phyloP scores from a whole-genome alignment of 371 early-diverging fungal genomes.

The Blakeslea trispora region DNA sequence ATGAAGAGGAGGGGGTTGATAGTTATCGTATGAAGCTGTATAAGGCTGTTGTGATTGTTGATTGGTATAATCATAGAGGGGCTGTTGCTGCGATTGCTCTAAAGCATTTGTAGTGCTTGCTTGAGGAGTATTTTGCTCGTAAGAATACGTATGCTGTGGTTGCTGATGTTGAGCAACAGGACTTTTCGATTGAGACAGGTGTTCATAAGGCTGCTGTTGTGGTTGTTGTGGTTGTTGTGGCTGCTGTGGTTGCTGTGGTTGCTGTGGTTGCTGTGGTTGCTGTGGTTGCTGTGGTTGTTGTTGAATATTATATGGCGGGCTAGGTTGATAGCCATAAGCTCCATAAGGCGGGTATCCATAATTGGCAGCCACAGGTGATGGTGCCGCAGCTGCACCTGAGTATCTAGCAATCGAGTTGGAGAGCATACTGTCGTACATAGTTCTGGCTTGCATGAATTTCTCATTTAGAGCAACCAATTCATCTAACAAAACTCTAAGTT shows the following conservation, averaged over 20 bases:
- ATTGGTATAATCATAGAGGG: constrained; percentile 9
- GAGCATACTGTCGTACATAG: constrained; percentile 55
- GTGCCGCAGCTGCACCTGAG: constrained; percentile 9
- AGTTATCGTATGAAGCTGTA: constrained; percentile 12
- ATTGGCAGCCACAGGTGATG: constrained; percentile 16
- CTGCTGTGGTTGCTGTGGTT: constrained; percentile 1
- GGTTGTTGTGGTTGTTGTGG: constrained; percentile 5
- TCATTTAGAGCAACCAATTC: constrained; percentile 57
- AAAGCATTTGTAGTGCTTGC: background rate
- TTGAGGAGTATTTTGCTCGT: constrained; percentile 1
- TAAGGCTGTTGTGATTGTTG: constrained; percentile 13
- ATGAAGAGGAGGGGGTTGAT: constrained; percentile 9
- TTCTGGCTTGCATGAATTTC: constrained; percentile 55
- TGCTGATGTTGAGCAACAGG: constrained; percentile 19
- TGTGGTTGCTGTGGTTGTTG: constrained; percentile 12
- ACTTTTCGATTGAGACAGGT: background rate
- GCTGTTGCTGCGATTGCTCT: constrained; percentile 27
- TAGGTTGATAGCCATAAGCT: constrained; percentile 12
- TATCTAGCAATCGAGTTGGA: constrained; percentile 53
- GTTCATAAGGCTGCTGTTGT: too few species aligned
- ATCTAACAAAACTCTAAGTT: constrained; percentile 27
- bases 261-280: constrained; percentile 10
- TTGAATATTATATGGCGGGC: constrained; percentile 11
- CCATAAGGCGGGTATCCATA: constrained; percentile 20
- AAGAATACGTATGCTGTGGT: background rate